These are phyloP conservation scores for Monotropa hypopitys DNA, from an alignment of 179 eudicot genomes.

Conservation along the genomic window DNA sequence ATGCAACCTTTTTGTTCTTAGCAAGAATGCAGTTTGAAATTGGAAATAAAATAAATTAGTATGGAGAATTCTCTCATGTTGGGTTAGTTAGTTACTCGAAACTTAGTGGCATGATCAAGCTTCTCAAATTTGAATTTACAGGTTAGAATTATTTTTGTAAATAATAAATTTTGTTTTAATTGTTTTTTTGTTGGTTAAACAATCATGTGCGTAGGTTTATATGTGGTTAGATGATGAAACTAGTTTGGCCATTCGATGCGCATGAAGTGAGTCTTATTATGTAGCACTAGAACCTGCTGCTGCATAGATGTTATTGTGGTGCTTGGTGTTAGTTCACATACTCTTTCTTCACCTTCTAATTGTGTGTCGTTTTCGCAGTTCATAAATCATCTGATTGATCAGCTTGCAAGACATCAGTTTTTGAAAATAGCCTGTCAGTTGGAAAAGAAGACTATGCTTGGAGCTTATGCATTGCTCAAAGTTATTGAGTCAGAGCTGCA, in stretches of 20 bases:
- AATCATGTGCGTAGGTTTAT: background rate
- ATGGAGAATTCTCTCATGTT: background rate
- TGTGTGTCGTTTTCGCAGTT: constrained; percentile 36
- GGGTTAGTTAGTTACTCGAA: constrained; percentile 5
- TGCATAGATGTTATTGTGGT: constrained; percentile 1
- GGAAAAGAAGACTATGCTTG: constrained; percentile 98
- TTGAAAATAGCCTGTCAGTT: constrained; percentile 83
- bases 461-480: constrained; percentile 86
- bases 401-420: constrained; percentile 89
- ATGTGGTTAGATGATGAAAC: background rate
- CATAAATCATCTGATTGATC: constrained; percentile 83
- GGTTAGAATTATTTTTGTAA: no score
- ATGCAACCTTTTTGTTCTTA: constrained; percentile 3
- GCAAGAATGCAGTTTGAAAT: background rate
- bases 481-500: constrained; percentile 91
- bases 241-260: background rate
- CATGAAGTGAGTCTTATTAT: background rate
- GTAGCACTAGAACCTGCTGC: background rate
- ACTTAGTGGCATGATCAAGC: background rate
- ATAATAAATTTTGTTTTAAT: background rate
- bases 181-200: background rate
- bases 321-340: background rate
- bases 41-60: background rate
- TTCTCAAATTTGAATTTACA: background rate
- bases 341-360: background rate